A percentile compares a stretch with the other conserved stretches of the same genome.
These are phyloP conservation scores for Cladosporium velox DNA, from an alignment of 2,329 filamentous ascomycete species.

Conservation along the genomic window DNA sequence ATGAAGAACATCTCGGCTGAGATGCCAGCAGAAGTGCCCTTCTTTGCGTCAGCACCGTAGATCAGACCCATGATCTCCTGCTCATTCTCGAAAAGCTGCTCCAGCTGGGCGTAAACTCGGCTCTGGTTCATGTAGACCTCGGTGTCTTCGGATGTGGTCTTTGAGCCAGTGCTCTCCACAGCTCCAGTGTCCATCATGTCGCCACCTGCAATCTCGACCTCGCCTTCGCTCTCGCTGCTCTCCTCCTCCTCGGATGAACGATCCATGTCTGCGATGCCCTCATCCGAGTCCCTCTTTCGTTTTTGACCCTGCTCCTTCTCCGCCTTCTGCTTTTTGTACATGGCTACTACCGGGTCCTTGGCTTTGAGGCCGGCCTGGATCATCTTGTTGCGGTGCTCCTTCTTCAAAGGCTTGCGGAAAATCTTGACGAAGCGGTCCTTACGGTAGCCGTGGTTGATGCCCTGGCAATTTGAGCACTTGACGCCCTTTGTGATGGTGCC, in stretches of 20 bases:
- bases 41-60: slow-evolving; percentile 52
- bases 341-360: slow-evolving; percentile 68
- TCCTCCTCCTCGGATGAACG: slow-evolving; percentile 45
- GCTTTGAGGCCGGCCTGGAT: slow-evolving; percentile 66
- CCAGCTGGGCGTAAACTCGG: slow-evolving; percentile 78
- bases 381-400: slow-evolving; percentile 79
- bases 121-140: slow-evolving; percentile 80
- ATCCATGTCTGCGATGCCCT: slow-evolving; percentile 69
- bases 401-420: slow-evolving; percentile 76
- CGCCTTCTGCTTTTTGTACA: slow-evolving; percentile 51
- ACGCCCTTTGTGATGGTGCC: slow-evolving; percentile 68
- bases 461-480: slow-evolving; percentile 67
- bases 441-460: slow-evolving; percentile 78
- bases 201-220: slow-evolving; percentile 46
- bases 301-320: slow-evolving; percentile 41
- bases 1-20: slow-evolving; percentile 87
- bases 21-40: slow-evolving; percentile 23
- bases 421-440: slow-evolving; percentile 93
- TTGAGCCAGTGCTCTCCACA: slow-evolving; percentile 37
- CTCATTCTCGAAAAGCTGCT: slow-evolving; percentile 82
- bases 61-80: slow-evolving; percentile 80
- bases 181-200: slow-evolving; percentile 56
- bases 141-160: slow-evolving; percentile 43
- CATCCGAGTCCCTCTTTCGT: slow-evolving; percentile 59
- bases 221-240: slow-evolving; percentile 34